Base-by-base conservation (phyloP, 345 rosid genomes). In the Mangifera indica region DNA sequence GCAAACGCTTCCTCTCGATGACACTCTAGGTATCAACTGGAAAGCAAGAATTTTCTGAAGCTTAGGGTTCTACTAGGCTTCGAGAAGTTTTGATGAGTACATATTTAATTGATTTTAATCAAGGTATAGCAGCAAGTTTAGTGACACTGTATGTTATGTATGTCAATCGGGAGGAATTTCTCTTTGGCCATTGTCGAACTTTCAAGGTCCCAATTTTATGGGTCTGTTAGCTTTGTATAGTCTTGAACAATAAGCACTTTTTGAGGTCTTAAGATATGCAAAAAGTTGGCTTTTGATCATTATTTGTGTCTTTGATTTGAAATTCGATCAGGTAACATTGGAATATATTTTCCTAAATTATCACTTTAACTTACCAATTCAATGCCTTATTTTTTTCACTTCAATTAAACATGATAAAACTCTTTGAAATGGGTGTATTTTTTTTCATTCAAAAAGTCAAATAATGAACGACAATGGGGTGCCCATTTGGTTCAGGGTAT, bases 21-120 rank as follows among this genome's bases (percentile, higher is more conserved):
- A 62, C 0, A 6, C 42, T 9, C 7, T 32, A 18, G 25, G 40
- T 59, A 66, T 59, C 74, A 58, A 61, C 77, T 1, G 49, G 49
- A 20, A 55, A 61, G 66, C 46, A 25, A 40, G 15, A 26, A 69
- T 80, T 65, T 66, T 46, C 61, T 51, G 63, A 64, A 46, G 70
- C 56, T 54, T 37, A 45, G 51, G 26, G 14, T 2, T 65, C 62
- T 65, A 69, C 62, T 65, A 69, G 83, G 75, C 26, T 25, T 60
- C 34, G 78, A 66, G 64, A 71, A 79, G 42, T 66, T 45, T 82
- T 82, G 81, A 75, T 54, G 61, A 24, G 74, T 60, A 79, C 63
- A 77, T 76, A 74, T 70, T 73, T 77, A 65, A 69, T 77, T 70
- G 62, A 81, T 58, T 72, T 76, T 79, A 79, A 79, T 72, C 70